These are phyloP conservation scores for Chalciporus pseudorubinellus DNA, from an alignment of 768 basidiomycete species.

Conservation along the genomic window DNA sequence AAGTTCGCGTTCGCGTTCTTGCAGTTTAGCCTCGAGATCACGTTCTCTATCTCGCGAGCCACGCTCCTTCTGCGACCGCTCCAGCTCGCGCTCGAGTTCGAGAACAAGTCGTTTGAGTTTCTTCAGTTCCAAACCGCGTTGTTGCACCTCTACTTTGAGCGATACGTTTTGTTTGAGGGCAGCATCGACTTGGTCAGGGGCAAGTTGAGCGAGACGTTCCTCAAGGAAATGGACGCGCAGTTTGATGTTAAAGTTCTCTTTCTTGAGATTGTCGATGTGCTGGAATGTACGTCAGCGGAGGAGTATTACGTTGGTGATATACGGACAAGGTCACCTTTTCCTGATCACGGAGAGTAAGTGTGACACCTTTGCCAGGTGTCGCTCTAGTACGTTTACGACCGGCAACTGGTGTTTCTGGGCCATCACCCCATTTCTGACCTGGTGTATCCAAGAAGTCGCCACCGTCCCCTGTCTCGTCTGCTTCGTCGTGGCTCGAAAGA, in stretches of 20 bases:
- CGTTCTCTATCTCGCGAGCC: slow-evolving; percentile 53
- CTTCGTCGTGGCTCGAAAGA: slow-evolving; percentile 32
- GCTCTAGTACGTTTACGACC: slow-evolving; percentile 44
- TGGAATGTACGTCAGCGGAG: slow-evolving; percentile 29
- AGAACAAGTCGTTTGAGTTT: slow-evolving; percentile 86
- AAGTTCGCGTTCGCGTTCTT: slow-evolving; percentile 69
- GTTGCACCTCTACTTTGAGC: slow-evolving; percentile 89
- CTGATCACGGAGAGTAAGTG: slow-evolving; percentile 89
- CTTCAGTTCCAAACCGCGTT: slow-evolving; percentile 88
- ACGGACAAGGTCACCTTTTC: slow-evolving; percentile 66
- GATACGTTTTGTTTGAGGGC: slow-evolving; percentile 91
- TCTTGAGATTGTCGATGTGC: slow-evolving; percentile 95
- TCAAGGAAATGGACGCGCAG: slow-evolving; percentile 94
- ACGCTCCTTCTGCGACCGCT: slow-evolving; percentile 58
- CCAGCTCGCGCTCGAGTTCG: slow-evolving; percentile 79
- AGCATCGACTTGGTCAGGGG: slow-evolving; percentile 90
- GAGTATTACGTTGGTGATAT: not conserved
- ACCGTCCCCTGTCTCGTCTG: slow-evolving; percentile 37
- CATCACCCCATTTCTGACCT: slow-evolving; percentile 49
- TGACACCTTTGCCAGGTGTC: slow-evolving; percentile 32
- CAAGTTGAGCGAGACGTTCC: slow-evolving; percentile 84
- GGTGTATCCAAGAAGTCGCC: slow-evolving; percentile 55
- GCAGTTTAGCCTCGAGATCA: slow-evolving; percentile 74
- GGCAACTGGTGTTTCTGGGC: slow-evolving; percentile 49
- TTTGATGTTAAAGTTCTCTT: slow-evolving; percentile 96